phyloP scores from a whole-genome alignment of 768 basidiomycete species.

The Tylopilus sp. region DNA sequence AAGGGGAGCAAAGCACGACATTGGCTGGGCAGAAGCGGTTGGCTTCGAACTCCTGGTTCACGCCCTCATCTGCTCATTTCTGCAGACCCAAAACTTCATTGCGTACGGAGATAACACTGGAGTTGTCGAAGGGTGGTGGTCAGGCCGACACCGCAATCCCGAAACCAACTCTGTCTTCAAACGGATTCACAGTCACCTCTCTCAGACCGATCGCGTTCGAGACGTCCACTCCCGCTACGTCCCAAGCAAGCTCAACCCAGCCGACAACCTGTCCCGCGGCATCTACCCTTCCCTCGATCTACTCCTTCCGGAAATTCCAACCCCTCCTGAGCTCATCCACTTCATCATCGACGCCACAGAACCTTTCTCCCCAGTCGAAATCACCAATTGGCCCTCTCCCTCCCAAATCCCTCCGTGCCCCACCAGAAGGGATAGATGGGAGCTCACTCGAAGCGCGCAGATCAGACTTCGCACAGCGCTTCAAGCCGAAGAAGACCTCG shows the following conservation, averaged over 20 bases:
- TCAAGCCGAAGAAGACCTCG: too few species aligned
- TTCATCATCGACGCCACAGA: neutral
- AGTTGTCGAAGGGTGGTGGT: slow-evolving; percentile 1
- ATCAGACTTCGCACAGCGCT: too few species aligned
- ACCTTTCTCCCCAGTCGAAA: neutral
- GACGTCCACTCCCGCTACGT: neutral
- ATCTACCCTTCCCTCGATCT: neutral
- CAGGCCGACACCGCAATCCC: neutral
- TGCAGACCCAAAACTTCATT: neutral
- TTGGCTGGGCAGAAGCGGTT: neutral
- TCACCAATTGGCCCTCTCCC: too few species aligned
- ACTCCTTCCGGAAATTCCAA: neutral
- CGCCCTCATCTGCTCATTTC: neutral
- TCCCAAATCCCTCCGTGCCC: too few species aligned
- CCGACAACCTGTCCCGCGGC: neutral
- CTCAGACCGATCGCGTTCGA: neutral
- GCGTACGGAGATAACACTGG: slow-evolving; percentile 1
- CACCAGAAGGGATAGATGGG: too few species aligned
- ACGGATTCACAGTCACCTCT: neutral
- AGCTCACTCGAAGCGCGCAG: too few species aligned
- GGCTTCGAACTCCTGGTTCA: neutral
- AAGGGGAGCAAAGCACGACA: neutral
- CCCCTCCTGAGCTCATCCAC: neutral
- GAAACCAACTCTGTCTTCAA: neutral
- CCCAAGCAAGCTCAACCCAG: neutral